Evolutionary conservation across 192 early-diverging fungal genomes (phyloP).

Genomic region (Umbelopsis vinacea): DNA sequence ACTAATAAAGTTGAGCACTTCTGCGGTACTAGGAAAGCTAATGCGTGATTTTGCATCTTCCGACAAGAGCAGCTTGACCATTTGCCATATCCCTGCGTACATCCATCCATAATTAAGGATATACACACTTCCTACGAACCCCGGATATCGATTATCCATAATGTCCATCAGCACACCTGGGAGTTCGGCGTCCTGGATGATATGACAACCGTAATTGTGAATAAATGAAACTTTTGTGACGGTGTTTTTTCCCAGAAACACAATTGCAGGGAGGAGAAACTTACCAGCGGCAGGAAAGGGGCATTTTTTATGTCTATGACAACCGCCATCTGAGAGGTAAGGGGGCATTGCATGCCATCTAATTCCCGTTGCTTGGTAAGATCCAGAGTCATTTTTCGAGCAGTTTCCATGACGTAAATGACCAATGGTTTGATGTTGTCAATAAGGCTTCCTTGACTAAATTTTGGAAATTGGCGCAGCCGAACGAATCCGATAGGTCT

Average conservation of each 20-base stretch:
- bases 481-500: constrained; percentile 41
- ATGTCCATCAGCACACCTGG: constrained; percentile 4
- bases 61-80: constrained; percentile 42
- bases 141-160: constrained; percentile 30
- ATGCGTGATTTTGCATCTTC: constrained; percentile 43
- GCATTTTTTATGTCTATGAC: constrained; percentile 37
- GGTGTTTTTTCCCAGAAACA: neutral
- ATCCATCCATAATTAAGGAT: constrained; percentile 52
- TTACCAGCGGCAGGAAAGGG: constrained; percentile 30
- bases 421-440: constrained; percentile 35
- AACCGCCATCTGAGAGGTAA: constrained; percentile 25
- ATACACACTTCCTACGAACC: constrained; percentile 34
- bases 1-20: constrained; percentile 31
- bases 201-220: constrained; percentile 4
- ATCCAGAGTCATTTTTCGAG: constrained; percentile 32
- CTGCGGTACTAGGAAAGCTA: constrained; percentile 33
- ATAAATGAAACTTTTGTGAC: constrained; percentile 1
- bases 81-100: constrained; percentile 49
- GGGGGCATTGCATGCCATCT: constrained; percentile 17
- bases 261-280: neutral
- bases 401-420: constrained; percentile 42
- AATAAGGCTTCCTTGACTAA: constrained; percentile 10
- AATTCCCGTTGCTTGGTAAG: constrained; percentile 26
- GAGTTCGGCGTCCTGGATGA: constrained; percentile 9
- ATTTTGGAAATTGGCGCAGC: constrained; percentile 31